These are phyloP conservation scores for Forsythia suspensa DNA, from an alignment of 257 asterid genomes.

Conservation along the genomic window DNA sequence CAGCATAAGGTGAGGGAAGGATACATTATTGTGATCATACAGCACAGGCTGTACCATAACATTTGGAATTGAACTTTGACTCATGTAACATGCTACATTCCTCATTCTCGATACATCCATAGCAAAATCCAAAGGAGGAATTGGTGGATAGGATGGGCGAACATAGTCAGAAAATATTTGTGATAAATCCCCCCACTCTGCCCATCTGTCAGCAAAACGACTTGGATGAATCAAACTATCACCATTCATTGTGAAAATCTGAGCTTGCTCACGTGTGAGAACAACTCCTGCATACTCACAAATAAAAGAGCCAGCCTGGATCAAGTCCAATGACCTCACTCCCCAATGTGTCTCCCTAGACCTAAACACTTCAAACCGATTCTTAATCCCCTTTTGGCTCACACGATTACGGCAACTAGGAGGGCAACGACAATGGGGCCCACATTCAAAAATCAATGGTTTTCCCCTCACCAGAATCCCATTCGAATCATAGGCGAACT, in stretches of 20 bases:
- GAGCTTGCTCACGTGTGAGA: constrained; percentile 79
- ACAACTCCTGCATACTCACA: constrained; percentile 89
- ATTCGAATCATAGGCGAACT: constrained; percentile 58
- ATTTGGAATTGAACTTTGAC: constrained; percentile 80
- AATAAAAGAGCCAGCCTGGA: constrained; percentile 87
- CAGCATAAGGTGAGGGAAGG: constrained; percentile 87
- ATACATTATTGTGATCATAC: constrained; percentile 68
- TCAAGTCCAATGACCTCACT: constrained; percentile 81
- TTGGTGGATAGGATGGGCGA: constrained; percentile 56
- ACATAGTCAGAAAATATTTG: constrained; percentile 56
- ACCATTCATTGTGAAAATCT: constrained; percentile 78
- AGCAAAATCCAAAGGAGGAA: constrained; percentile 82
- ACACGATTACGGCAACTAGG: constrained; percentile 76
- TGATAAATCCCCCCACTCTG: constrained; percentile 82
- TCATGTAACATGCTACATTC: constrained; percentile 81
- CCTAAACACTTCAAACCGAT: constrained; percentile 81
- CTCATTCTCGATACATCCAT: constrained; percentile 89
- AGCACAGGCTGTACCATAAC: constrained; percentile 79
- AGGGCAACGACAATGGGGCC: constrained; percentile 76
- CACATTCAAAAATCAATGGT: constrained; percentile 80
- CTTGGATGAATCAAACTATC: constrained; percentile 71
- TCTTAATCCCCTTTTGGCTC: constrained; percentile 69
- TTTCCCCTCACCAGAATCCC: constrained; percentile 83
- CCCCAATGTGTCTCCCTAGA: constrained; percentile 96
- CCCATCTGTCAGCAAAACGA: constrained; percentile 80